These are phyloP conservation scores for Mimosa pudica DNA, from an alignment of 306 rosid genomes.

Conservation along the genomic window DNA sequence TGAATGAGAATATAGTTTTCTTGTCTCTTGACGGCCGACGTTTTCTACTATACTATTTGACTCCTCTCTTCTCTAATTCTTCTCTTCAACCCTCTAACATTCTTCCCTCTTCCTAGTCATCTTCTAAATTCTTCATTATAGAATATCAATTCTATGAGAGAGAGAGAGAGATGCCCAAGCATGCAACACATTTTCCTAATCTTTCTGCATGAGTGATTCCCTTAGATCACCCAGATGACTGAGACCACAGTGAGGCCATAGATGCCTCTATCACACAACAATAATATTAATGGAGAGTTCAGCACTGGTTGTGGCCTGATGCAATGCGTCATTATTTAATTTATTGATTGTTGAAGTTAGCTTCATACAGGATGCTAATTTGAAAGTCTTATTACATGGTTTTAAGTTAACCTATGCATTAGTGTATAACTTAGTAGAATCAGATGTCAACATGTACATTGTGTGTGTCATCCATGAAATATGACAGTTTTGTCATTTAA, in stretches of 20 bases:
- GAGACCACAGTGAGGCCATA: background rate
- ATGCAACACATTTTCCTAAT: background rate
- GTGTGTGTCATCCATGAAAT: background rate
- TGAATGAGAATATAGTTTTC: too few species aligned
- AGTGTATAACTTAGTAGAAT: background rate
- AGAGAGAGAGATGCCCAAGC: background rate
- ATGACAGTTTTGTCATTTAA: background rate
- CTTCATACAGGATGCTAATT: background rate
- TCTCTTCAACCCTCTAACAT: too few species aligned
- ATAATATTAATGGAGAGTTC: background rate
- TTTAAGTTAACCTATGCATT: background rate
- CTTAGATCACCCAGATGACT: background rate
- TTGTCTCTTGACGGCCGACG: too few species aligned
- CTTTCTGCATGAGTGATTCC: background rate
- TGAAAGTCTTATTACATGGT: background rate
- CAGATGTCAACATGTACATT: background rate
- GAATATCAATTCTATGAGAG: background rate
- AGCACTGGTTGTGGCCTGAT: background rate
- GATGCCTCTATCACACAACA: background rate
- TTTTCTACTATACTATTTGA: too few species aligned
- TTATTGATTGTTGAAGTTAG: background rate
- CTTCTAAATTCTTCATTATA: too few species aligned
- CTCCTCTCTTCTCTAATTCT: too few species aligned
- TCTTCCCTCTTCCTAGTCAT: too few species aligned
- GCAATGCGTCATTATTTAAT: background rate